Evolutionary conservation across 2,329 filamentous ascomycete species (phyloP).

Genomic region (Botrytis deweyae): DNA sequence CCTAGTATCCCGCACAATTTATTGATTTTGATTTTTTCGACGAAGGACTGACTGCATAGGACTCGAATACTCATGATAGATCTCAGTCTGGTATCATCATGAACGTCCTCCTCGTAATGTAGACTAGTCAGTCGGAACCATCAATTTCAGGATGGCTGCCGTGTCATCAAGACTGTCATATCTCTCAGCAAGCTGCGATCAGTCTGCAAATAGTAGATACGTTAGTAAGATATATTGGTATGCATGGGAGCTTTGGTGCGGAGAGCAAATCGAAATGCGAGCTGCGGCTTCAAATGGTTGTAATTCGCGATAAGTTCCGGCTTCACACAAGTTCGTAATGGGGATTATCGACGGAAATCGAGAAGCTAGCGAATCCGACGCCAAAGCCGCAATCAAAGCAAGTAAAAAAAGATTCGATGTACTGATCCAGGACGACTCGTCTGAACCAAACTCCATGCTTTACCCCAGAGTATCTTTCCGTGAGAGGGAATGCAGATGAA

Average conservation of each 20-base stretch:
- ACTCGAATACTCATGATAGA: neutral
- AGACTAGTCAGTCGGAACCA: neutral
- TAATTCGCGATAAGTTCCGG: neutral
- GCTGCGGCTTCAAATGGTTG: neutral
- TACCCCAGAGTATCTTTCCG: neutral
- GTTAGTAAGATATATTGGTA: neutral
- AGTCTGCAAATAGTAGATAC: neutral
- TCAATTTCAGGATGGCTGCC: neutral
- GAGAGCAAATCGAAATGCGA: neutral
- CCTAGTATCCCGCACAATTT: neutral
- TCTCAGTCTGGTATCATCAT: neutral
- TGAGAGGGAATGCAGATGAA: neutral
- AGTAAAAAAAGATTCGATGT: rapidly evolving
- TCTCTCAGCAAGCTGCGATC: neutral
- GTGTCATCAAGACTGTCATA: neutral
- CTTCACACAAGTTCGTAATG: neutral
- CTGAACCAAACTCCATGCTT: neutral
- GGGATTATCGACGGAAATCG: neutral
- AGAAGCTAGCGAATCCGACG: neutral
- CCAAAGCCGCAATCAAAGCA: neutral
- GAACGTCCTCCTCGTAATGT: neutral
- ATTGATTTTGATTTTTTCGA: neutral
- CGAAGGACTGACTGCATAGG: neutral
- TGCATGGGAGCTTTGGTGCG: neutral
- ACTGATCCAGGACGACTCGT: neutral